Percentiles rank a stretch among this genome's conserved stretches.
Evolutionary conservation across 2,329 filamentous ascomycete species (phyloP).

Genomic region (Polytolypa hystricis): DNA sequence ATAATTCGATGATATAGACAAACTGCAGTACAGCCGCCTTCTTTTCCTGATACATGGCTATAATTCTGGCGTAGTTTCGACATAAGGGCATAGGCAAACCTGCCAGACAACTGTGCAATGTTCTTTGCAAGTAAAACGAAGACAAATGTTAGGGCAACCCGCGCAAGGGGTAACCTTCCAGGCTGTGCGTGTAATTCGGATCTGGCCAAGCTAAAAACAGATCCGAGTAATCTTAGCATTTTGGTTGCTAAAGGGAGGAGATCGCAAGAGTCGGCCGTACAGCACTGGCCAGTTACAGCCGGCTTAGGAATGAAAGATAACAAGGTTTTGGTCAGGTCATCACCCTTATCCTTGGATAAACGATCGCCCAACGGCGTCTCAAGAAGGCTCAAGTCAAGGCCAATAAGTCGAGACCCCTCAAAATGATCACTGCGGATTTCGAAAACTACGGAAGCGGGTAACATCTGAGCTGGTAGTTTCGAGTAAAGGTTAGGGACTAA

Average conservation of each 20-base stretch:
- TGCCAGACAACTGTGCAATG: conserved; percentile 13
- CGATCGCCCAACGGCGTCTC: conserved; percentile 1
- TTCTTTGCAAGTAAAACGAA: conserved; percentile 11
- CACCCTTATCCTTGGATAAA: conserved; percentile 4
- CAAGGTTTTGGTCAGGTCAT: conserved; percentile 6
- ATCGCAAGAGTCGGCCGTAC: not conserved
- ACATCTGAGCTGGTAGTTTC: no score
- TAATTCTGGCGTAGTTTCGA: not conserved
- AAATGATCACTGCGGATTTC: conserved; percentile 10
- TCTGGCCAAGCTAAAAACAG: conserved; percentile 9
- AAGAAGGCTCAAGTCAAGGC: conserved; percentile 5
- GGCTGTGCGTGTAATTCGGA: conserved; percentile 9
- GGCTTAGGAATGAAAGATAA: conserved; percentile 5
- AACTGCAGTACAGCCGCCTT: not conserved
- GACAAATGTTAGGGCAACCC: conserved; percentile 11
- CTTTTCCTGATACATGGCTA: no score
- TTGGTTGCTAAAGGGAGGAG: conserved; percentile 8
- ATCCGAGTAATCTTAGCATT: conserved; percentile 13
- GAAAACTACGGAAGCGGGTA: conserved; percentile 9
- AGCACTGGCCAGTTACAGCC: conserved; percentile 4
- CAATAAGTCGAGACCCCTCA: conserved; percentile 5
- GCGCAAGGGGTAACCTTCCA: conserved; percentile 6
- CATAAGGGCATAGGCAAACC: conserved; percentile 3
- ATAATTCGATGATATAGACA: conserved; percentile 1
- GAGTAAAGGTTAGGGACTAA: no score